phyloP scores from a whole-genome alignment of 371 early-diverging fungal species.

The Choanephora cucurbitarum region DNA sequence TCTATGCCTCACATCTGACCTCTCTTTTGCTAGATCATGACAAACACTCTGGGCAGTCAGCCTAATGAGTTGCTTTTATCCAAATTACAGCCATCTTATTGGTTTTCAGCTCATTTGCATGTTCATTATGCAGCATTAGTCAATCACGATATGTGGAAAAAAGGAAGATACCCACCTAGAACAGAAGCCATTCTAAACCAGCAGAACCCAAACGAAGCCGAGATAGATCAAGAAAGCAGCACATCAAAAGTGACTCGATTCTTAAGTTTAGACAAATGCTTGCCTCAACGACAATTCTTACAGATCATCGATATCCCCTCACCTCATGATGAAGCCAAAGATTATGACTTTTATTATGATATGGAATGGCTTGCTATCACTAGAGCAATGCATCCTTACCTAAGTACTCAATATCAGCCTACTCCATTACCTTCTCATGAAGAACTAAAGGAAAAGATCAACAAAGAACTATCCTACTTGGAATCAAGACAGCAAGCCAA shows the following conservation, averaged over 20 bases:
- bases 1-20: no score
- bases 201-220: background rate
- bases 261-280: conserved; percentile 70
- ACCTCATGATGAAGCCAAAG: conserved; percentile 10
- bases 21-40: conserved; percentile 52
- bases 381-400: conserved; percentile 57
- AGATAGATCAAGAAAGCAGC: conserved; percentile 7
- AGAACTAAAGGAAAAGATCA: conserved; percentile 31
- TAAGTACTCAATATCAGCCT: conserved; percentile 42
- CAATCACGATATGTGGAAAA: conserved; percentile 46
- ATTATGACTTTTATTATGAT: conserved; percentile 64
- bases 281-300: conserved; percentile 59
- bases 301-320: conserved; percentile 65
- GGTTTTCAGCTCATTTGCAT: conserved; percentile 95
- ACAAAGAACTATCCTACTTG: conserved; percentile 30
- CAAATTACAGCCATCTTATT: conserved; percentile 76
- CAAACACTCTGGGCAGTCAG: conserved; percentile 76
- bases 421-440: conserved; percentile 48
- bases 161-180: conserved; percentile 10
- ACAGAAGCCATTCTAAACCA: conserved; percentile 4
- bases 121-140: conserved; percentile 84
- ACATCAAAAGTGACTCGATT: conserved; percentile 50
- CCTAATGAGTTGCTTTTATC: conserved; percentile 69
- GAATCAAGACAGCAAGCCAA: conserved; percentile 18
- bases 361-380: conserved; percentile 87